phyloP scores from a whole-genome alignment of 2,329 filamentous ascomycete species.

The Trichoderma sp. region DNA sequence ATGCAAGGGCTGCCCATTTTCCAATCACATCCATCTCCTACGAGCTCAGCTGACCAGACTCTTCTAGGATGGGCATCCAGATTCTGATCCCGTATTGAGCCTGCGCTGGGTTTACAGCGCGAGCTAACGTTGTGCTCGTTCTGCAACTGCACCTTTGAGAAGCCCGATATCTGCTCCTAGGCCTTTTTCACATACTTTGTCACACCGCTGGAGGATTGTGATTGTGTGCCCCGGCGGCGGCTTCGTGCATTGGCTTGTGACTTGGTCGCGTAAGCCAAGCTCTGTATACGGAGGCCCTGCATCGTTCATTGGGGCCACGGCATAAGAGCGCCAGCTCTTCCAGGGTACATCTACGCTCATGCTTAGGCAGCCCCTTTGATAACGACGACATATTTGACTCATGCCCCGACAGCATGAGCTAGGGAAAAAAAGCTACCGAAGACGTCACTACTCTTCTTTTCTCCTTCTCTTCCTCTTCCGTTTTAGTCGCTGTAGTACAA shows the following conservation, averaged over 20 bases:
- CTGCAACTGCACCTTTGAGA: not conserved
- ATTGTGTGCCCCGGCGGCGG: conserved; percentile 5
- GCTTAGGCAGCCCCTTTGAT: not conserved
- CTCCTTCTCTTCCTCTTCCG: not conserved
- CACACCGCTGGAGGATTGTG: conserved; percentile 24
- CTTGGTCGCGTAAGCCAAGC: conserved; percentile 19
- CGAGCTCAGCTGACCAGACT: not conserved
- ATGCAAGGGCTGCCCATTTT: not conserved
- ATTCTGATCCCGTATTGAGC: not conserved
- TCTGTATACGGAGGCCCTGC: not conserved
- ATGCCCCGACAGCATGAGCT: not conserved
- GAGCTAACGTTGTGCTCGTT: not conserved
- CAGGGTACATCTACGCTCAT: not conserved
- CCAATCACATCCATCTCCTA: not conserved
- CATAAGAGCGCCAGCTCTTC: not conserved
- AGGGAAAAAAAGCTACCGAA: not conserved
- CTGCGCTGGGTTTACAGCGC: not conserved
- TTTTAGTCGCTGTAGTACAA: not conserved
- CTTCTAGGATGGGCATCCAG: not conserved
- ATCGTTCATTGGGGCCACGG: not conserved
- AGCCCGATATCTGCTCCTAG: not conserved
- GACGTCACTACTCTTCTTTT: not conserved
- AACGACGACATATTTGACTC: not conserved
- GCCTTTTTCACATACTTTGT: conserved; percentile 15
- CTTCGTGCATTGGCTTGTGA: conserved; percentile 1